Base-by-base conservation (phyloP, 2,329 filamentous ascomycete genomes). In the Alternaria incomplexa region DNA sequence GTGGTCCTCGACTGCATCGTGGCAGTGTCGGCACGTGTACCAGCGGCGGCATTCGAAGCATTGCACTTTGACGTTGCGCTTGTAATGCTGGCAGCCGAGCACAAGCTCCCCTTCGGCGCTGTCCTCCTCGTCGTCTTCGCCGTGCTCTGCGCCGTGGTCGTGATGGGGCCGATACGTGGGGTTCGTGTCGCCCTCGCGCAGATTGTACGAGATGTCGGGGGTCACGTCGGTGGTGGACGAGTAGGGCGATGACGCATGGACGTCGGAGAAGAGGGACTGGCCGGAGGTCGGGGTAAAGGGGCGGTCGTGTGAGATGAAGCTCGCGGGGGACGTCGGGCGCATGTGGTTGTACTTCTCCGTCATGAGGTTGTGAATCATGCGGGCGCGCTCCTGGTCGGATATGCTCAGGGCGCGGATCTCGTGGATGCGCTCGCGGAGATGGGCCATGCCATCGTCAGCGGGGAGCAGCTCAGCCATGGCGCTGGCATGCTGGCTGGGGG, bases 1-100 rank as follows among this genome's bases (percentile, higher is more conserved):
- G 78, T 97, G 93, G 70, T 93, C 89, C 73, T 97, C 93, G 9
- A 84, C 87, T 52, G 89, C 88, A 77, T 99, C 93, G 76, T 99
- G 96, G 76, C 96, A 99, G 76, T 98, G 91, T 17, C 96, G 90
- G 78, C 96, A 99, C 0, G 95, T 92, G 75, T 97, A 96, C 96
- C 96, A 99, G 73, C 88, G 90, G 71, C 90, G 88, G 81, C 96
- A 99, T 25, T 91, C 90, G 68, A 88, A 93, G 79, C 96, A 99
- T 81, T 99, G 94, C 32, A 98, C 83, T 80, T 98, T 98, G 71
- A 99, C 93, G 72, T 98, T 98, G 67, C 96, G 89, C 75, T 92
- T 93, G 79, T 99, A 99, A 81, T 99, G 96, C 72, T 90, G 85
- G 78, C 96, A 99, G 1, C 96, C 96, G 6, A 97, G 83, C 22